A percentile compares a stretch with the other conserved stretches of the same genome.
Conservation (phyloP, 1,139 yeast genomes). For the Yamadazyma diddensiae region DNA sequence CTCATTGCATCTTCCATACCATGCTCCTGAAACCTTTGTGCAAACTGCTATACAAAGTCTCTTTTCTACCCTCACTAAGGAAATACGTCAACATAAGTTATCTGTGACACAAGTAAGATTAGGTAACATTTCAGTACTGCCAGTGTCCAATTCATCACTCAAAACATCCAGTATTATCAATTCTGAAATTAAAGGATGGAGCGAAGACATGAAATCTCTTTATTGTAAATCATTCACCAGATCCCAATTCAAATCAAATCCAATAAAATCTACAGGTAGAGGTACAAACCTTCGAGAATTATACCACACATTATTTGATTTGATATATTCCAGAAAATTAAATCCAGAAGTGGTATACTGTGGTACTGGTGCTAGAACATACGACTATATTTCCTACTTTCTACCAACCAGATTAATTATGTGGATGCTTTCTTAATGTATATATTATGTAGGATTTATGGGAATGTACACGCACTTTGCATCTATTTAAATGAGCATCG, state of each 20-base stretch:
- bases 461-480: background rate
- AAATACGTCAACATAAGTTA: conserved; percentile 38
- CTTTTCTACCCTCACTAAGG: conserved; percentile 40
- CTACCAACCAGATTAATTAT: conserved; percentile 35
- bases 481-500: conserved; percentile 1
- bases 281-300: conserved; percentile 47
- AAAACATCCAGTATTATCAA: conserved; percentile 24
- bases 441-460: background rate
- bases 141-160: conserved; percentile 22
- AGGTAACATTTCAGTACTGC: conserved; percentile 46
- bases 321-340: conserved; percentile 33
- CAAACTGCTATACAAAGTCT: conserved; percentile 35
- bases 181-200: conserved; percentile 44
- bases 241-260: conserved; percentile 31
- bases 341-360: conserved; percentile 40
- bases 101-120: conserved; percentile 45
- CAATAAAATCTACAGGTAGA: conserved; percentile 32
- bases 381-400: conserved; percentile 33
- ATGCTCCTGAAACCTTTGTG: conserved; percentile 47
- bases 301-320: conserved; percentile 54
- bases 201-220: conserved; percentile 32
- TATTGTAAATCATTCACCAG: conserved; percentile 36
- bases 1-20: conserved; percentile 44
- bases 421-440: conserved; percentile 15
- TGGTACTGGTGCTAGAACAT: conserved; percentile 50